A percentile compares a stretch with the other conserved stretches of the same genome.
Evolutionary conservation across 139 green algal genomes (phyloP).

Genomic region (Limnomonas spitsbergensis): DNA sequence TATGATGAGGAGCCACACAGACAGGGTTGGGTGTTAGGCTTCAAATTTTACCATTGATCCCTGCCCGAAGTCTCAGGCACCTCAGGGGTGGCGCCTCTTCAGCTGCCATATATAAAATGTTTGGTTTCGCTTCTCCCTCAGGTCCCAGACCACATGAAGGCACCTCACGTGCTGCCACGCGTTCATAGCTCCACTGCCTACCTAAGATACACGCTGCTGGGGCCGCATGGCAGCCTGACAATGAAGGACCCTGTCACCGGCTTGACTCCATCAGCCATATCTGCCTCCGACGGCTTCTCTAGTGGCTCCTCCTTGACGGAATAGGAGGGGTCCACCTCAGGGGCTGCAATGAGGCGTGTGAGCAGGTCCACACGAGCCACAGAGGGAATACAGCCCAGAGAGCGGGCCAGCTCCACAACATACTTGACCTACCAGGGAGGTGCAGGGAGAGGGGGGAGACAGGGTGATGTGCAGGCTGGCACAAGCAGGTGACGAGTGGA

Average conservation of each 20-base stretch:
- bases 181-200: too few relatives aligned
- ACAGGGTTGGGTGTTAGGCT: too few relatives aligned
- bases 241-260: slow-evolving; percentile 76
- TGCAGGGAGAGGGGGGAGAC: neutral
- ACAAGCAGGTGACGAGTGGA: too few relatives aligned
- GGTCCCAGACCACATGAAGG: too few relatives aligned
- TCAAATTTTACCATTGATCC: too few relatives aligned
- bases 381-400: slow-evolving; percentile 77
- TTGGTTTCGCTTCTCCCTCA: too few relatives aligned
- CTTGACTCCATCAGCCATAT: neutral
- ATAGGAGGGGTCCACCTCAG: slow-evolving; percentile 32
- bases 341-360: slow-evolving; percentile 77
- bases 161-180: too few relatives aligned
- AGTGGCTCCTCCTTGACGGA: neutral
- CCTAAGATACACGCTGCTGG: slow-evolving; percentile 64
- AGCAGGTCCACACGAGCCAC: slow-evolving; percentile 93
- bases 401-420: slow-evolving; percentile 90
- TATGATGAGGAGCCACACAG: too few relatives aligned
- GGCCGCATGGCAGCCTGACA: slow-evolving; percentile 81
- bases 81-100: too few relatives aligned
- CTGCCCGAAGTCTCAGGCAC: too few relatives aligned
- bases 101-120: too few relatives aligned
- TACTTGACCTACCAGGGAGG: slow-evolving; percentile 80
- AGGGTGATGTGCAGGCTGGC: too few relatives aligned
- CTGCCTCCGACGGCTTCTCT: neutral